Base-by-base conservation (phyloP, 495 filamentous ascomycete genomes). In the Penicillium tannophilum region DNA sequence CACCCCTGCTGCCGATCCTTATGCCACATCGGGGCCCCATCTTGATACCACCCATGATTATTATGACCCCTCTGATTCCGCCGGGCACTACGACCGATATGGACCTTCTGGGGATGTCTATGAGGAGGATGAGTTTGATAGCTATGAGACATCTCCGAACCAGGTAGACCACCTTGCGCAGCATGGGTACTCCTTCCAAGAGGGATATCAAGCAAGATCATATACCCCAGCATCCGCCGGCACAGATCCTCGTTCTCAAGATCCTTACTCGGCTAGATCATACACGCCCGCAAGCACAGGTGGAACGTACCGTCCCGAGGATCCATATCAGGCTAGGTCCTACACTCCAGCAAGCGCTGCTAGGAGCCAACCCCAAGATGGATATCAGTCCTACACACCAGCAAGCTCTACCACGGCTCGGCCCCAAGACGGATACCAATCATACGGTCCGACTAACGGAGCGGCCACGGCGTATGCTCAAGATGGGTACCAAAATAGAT, bases 1-100 rank as follows among this genome's bases (percentile, higher is more conserved):
- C 52, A 60, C 52, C 12, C 64, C 61, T 17, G 62, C 57, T 14
- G 44, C 31, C 26, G 67, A 63, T 33, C 61, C 61, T 3, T 65
- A 67, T 55, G 55, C 48, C 30, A 53, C 52, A 28, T 47, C 57
- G 1, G 30, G 35, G 1, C 43, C 57, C 5, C 47, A 14, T 8
- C 8, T 46, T 6, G 19, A 46, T 46, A 46, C 59, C 5, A 44
- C 44, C 11, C n/a, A 56, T 17, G 62, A 54, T 14, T 55, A 65
- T 19, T 54, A 52, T 23, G 54, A 51, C 16, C 57, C 24, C 1
- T 52, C 48, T 9, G 36, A 57, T 39, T 35, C 53, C 2, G 5
- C 54, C 2, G 36, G 39, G 41, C 39, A 28, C 28, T 58, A 55
- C 19, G 42, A 55, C 9, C 53, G 41, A 20, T 47, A 55, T 26